Percentiles rank a stretch among this genome's conserved stretches.
phyloP scores from a whole-genome alignment of 2,329 filamentous ascomycete species.

The Trichoderma pleuroti region DNA sequence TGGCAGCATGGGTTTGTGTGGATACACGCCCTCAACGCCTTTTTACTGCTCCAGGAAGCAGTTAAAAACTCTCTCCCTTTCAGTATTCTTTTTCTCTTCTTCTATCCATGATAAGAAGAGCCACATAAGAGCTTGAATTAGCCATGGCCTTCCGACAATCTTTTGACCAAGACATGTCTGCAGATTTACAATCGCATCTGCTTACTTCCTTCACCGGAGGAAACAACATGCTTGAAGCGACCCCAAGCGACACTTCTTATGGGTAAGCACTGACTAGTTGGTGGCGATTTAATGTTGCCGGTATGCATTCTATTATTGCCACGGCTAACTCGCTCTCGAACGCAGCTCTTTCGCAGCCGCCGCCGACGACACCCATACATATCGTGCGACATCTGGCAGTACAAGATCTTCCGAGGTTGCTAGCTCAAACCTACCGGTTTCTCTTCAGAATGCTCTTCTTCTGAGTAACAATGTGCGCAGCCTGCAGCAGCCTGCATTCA shows the following conservation, averaged over 20 bases:
- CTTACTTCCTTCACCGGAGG: not conserved
- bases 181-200: not conserved
- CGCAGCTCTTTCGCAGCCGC: not conserved
- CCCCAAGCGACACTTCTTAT: not conserved
- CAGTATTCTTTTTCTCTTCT: not conserved
- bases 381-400: not conserved
- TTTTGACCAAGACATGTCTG: not conserved
- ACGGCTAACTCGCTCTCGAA: not conserved
- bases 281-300: not conserved
- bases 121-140: not conserved
- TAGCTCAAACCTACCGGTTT: not conserved
- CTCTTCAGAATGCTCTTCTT: not conserved
- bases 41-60: not conserved
- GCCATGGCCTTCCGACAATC: not conserved
- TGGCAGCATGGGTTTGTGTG: not conserved
- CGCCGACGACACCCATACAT: not conserved
- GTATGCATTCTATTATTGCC: not conserved
- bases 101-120: not conserved
- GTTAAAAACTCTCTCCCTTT: not conserved
- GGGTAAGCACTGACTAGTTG: slow-evolving; percentile 11
- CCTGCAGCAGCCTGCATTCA: not conserved
- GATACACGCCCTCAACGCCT: not conserved
- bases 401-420: not conserved
- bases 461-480: not conserved
- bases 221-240: not conserved